phyloP scores from a whole-genome alignment of 2,329 filamentous ascomycete genomes.

The Arthrobotrys musiformis region DNA sequence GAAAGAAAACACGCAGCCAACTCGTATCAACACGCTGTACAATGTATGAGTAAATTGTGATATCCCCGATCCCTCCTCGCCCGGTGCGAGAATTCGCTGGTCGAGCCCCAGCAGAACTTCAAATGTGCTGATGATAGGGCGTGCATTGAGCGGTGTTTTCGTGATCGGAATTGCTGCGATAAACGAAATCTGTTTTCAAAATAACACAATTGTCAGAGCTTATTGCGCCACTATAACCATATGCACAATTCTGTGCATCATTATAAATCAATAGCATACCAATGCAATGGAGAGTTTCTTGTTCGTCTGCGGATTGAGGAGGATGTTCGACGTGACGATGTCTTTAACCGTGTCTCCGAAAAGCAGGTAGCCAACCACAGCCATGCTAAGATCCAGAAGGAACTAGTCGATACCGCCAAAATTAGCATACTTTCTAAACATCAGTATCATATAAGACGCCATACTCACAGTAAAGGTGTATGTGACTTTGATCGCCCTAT shows the following conservation, averaged over 20 bases:
- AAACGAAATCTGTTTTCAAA: constrained; percentile 74
- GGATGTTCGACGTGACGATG: constrained; percentile 82
- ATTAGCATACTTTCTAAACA: constrained; percentile 2
- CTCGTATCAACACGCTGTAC: constrained; percentile 57
- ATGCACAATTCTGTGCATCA: no score
- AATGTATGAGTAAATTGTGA: constrained; percentile 54
- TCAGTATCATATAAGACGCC: neutral
- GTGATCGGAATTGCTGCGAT: constrained; percentile 94
- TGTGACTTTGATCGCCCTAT: constrained; percentile 75
- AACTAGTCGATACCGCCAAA: constrained; percentile 69
- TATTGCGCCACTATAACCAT: constrained; percentile 61
- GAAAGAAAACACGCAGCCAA: constrained; percentile 76
- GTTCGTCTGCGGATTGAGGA: constrained; percentile 64
- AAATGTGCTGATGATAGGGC: constrained; percentile 85
- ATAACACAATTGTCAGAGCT: constrained; percentile 16
- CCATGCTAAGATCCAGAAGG: constrained; percentile 81
- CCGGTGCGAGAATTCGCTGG: constrained; percentile 63
- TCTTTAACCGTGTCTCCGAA: constrained; percentile 82
- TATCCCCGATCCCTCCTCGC: constrained; percentile 59
- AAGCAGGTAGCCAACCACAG: constrained; percentile 88
- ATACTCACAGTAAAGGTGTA: constrained; percentile 81
- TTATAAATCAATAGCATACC: no score
- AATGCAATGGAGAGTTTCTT: constrained; percentile 77
- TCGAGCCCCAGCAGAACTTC: constrained; percentile 84
- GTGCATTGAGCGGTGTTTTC: constrained; percentile 90